Base-by-base conservation (phyloP, 805 yeast genomes). In the Ogataea thermomethanolica region DNA sequence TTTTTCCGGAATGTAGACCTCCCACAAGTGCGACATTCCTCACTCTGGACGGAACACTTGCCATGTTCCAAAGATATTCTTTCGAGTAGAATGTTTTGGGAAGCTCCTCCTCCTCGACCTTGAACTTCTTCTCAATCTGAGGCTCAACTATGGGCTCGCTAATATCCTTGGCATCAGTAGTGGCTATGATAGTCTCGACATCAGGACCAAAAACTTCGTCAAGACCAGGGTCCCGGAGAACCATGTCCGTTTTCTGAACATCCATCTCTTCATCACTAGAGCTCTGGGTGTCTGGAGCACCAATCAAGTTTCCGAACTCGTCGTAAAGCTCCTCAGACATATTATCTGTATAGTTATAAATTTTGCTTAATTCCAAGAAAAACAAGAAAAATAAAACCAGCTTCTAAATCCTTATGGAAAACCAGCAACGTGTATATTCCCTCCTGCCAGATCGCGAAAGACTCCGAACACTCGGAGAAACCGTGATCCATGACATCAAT, bases 11-110 rank as follows among this genome's bases (percentile, higher is more conserved):
- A 51, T 86, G 85, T 1, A 84, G 57, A 30, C 79, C 76, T 0
- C 99, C 99, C n/a, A 81, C 77, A 1, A 93, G 50, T 0, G 90
- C 84, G 12, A 90, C 65, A 59, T 84, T 90, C 34, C 95, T 71
- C 7, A 81, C 70, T 49, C 82, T 78, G 10, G 77, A 78, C 0
- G 95, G 88, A 1, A 76, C 50, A 8, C 51, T 45, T 5, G 62
- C 41, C 50, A 78, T 54, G 4, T 71, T 65, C 14, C 69, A 51
- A 69, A 87, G 69, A 50, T 81, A 91, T 4, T 77, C 75, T 38
- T 84, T 71, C 7, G 83, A 73, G 51, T 79, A 88, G 0, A 60
- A 55, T 0, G 84, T 72, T 30, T 67, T 65, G 0, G 96, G 96
- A 4, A 83, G 61, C 2, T 57, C 64, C 8, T 56, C 49, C 31